A percentile compares a stretch with the other conserved stretches of the same genome.
phyloP scores from a whole-genome alignment of 441 rosid species.

The Arabidopsis lyrata region DNA sequence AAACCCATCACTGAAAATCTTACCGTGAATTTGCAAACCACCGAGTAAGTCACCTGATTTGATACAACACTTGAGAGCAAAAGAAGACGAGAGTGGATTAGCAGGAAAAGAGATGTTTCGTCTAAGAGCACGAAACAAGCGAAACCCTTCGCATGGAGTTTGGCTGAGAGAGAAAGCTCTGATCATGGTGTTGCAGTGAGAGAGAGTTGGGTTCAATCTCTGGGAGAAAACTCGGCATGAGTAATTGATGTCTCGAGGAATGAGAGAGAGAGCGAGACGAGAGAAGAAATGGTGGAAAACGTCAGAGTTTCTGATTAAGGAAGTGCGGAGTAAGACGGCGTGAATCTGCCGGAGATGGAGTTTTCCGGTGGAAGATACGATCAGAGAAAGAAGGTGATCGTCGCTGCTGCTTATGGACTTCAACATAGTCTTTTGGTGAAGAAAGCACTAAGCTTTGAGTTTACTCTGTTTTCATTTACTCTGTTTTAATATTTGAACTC shows the following conservation, averaged over 20 bases:
- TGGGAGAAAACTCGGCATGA: slow-evolving; percentile 61
- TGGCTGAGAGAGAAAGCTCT: slow-evolving; percentile 64
- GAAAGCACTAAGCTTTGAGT: neutral
- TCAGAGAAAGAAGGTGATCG: slow-evolving; percentile 54
- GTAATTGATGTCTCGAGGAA: slow-evolving; percentile 49
- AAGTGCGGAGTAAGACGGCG: slow-evolving; percentile 61
- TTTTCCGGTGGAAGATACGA: slow-evolving; percentile 56
- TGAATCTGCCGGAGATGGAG: slow-evolving; percentile 72
- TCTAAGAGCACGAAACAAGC: slow-evolving; percentile 55
- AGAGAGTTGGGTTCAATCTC: slow-evolving; percentile 51
- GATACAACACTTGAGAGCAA: slow-evolving; percentile 64
- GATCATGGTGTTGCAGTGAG: slow-evolving; percentile 72
- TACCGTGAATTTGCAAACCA: slow-evolving; percentile 70
- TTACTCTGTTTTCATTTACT: no score
- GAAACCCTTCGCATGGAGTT: slow-evolving; percentile 62
- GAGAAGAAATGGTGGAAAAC: slow-evolving; percentile 64
- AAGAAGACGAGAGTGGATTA: slow-evolving; percentile 65
- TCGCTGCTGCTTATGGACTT: slow-evolving; percentile 28
- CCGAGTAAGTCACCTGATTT: slow-evolving; percentile 49
- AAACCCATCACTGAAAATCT: slow-evolving; percentile 67
- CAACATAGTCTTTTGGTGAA: slow-evolving; percentile 5
- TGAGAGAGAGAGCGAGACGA: slow-evolving; percentile 53
- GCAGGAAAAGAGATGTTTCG: slow-evolving; percentile 43
- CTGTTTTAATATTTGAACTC: no score
- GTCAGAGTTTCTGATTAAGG: slow-evolving; percentile 51